Evolutionary conservation across 192 early-diverging fungal species (phyloP), one percentile per base, ranked within the genome.

Genomic region (Entomortierella chlamydospora): DNA sequence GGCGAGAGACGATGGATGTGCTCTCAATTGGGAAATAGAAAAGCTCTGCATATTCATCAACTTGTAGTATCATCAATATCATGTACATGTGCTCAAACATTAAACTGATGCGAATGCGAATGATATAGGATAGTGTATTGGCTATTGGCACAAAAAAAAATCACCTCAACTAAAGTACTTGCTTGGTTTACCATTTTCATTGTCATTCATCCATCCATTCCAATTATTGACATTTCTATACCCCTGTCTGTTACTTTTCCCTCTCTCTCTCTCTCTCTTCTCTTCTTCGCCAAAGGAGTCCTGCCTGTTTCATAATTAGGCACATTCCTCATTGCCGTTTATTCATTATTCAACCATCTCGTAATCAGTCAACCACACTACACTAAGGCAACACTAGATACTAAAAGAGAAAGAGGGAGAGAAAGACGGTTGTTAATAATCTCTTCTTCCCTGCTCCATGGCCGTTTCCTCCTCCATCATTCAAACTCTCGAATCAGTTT

Each of bases 121-220:
- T 20, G 15, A 12, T 5, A 47, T 11, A 20, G 20, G 15, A 20
- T 20, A 47, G 4, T 12, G n/a, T n/a, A n/a, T n/a, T n/a, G n/a
- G n/a, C n/a, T n/a, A n/a, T n/a, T n/a, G n/a, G n/a, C n/a, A n/a
- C n/a, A n/a, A n/a, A n/a, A n/a, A n/a, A n/a, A n/a, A n/a, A n/a
- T n/a, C n/a, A n/a, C n/a, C n/a, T n/a, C n/a, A n/a, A n/a, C n/a
- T n/a, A n/a, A n/a, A n/a, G n/a, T 37, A 10, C 34, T 37, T 37
- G 34, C 28, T 50, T 39, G 13, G 6, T 11, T 33, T n/a, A 10
- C 31, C 53, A 29, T 31, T 56, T 50, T 58, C 69, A 71, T 62
- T 43, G n/a, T 25, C 39, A 52, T 54, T 50, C 62, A 18, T 43
- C 39, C n/a, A n/a, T n/a, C 39, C 29, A 15, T 41, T 17, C 53